These are phyloP conservation scores for Calonectria montana DNA, from an alignment of 2,329 filamentous ascomycete species.

Conservation along the genomic window DNA sequence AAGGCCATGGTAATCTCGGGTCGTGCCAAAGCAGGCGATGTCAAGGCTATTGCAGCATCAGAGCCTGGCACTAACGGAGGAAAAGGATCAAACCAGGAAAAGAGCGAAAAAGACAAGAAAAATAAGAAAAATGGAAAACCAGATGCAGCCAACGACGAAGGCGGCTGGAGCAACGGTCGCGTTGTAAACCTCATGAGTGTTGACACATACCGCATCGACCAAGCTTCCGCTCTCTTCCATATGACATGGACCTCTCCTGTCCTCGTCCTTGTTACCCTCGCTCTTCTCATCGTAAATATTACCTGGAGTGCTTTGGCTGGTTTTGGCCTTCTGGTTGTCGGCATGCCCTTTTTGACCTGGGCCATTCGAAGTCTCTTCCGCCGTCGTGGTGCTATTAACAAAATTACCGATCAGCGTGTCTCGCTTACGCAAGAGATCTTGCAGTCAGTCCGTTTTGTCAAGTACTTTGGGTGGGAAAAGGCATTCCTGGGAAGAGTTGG, in stretches of 20 bases:
- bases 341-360: conserved; percentile 80
- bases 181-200: conserved; percentile 96
- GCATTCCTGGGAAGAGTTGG: conserved; percentile 84
- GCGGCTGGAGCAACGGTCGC: conserved; percentile 92
- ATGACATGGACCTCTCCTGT: conserved; percentile 90
- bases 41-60: conserved; percentile 43
- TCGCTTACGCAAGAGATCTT: conserved; percentile 93
- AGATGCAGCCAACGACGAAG: conserved; percentile 66
- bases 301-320: conserved; percentile 91
- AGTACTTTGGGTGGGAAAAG: conserved; percentile 95
- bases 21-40: conserved; percentile 85
- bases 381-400: conserved; percentile 85
- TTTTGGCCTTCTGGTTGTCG: conserved; percentile 83
- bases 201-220: conserved; percentile 92
- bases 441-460: conserved; percentile 92
- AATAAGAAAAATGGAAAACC: conserved; percentile 54
- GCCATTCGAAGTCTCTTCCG: conserved; percentile 82
- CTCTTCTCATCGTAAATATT: conserved; percentile 86
- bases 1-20: conserved; percentile 92
- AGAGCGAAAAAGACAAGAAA: conserved; percentile 48
- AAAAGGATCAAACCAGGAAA: conserved; percentile 49
- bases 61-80: conserved; percentile 62
- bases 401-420: conserved; percentile 92
- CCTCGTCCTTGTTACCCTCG: conserved; percentile 80
- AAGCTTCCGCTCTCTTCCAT: conserved; percentile 89